Conservation (phyloP, 495 filamentous ascomycete genomes). For the Aspergillus avenaceus region DNA sequence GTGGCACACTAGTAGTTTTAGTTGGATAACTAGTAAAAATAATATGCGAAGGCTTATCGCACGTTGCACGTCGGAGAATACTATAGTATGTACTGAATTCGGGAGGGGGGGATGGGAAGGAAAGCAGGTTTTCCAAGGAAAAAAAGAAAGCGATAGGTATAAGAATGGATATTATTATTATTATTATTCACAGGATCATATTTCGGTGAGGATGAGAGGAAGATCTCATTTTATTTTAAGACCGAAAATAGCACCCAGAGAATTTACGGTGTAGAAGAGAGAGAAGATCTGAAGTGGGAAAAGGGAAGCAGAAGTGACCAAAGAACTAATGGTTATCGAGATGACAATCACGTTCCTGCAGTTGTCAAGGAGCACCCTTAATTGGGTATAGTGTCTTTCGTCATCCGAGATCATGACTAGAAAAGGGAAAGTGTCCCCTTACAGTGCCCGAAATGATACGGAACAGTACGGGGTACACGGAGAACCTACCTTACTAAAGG, state of each 20-base stretch:
- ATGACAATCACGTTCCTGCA: slow-evolving; percentile 1
- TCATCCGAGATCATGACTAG: neutral
- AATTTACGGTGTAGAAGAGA: neutral
- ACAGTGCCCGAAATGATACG: no score
- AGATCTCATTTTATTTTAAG: no score
- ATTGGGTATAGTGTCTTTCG: slow-evolving; percentile 4
- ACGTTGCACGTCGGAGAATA: neutral
- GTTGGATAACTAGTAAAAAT: neutral
- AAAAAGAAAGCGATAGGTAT: no score
- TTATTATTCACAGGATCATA: neutral
- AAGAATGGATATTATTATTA: neutral
- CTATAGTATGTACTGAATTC: neutral
- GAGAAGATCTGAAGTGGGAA: neutral
- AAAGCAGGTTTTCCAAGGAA: no score
- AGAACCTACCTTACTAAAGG: neutral
- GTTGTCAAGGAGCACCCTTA: neutral
- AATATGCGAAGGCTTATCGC: neutral
- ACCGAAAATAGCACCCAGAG: no score
- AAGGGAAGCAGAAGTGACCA: neutral
- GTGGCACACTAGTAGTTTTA: slow-evolving; percentile 1
- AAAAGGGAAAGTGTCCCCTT: neutral
- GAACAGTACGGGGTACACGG: no score
- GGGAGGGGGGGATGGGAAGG: neutral
- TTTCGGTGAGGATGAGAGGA: neutral
- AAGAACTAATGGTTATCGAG: neutral